Base-by-base conservation (phyloP, 2,329 filamentous ascomycete genomes). In the Phaeoacremonium minimum region DNA sequence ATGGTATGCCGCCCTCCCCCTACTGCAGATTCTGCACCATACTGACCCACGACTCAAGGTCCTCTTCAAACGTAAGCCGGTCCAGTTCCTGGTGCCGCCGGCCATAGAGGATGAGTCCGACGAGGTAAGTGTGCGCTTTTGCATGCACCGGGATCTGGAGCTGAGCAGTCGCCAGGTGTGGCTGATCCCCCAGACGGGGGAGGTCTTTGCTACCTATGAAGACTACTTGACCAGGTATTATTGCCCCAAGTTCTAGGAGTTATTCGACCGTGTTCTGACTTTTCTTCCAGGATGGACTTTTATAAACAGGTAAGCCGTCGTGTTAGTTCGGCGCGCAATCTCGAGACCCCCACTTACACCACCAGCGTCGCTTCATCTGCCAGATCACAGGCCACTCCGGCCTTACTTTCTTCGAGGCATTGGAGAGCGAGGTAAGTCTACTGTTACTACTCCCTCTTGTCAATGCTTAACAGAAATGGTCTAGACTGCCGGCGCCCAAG, bases 351-450 rank as follows among this genome's bases (percentile, higher is more conserved):
- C n/a, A n/a, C n/a, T n/a, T 37, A 16, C 16, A 18, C 14, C 18
- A 33, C 30, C 50, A 91, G 82, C 87, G 82, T 55, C 81, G 85
- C 37, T 98, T 97, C 61, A 95, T 94, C 43, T 95, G 94, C 62
- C 87, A 95, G 57, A 94, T 97, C 47, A 95, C 89, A 11, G 93
- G 93, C 36, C 91, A 95, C 59, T 94, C 89, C 18, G 85, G 85
- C 36, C 71, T 96, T 47, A 91, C 80, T 4, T 98, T 94, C 61
- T 96, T 96, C 54, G 88, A 95, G 48, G 93, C 93, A 17, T 75
- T 91, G 18, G 81, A 87, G 61, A 95, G 88, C 65, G 89, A 96
- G 78, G 88, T 94, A 74, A 46, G 82, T 68, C 9, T 32, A 14
- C 15, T 22, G 35, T 15, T 26, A 20, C 37, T 15, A 19, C 28